These are phyloP conservation scores for Vitis hybrid DNA, from an alignment of 177 flowering plant genomes.

Conservation along the genomic window DNA sequence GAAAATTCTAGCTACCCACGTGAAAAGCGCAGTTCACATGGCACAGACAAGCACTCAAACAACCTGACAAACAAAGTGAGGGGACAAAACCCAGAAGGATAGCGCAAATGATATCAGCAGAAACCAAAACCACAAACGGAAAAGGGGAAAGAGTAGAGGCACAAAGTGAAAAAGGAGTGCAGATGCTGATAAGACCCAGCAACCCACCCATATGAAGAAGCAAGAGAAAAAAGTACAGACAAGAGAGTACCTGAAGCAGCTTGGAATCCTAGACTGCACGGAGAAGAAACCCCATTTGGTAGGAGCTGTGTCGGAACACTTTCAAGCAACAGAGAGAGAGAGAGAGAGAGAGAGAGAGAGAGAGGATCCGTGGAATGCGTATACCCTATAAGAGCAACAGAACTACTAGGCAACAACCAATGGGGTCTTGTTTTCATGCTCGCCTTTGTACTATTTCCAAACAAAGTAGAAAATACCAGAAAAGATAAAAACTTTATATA, in stretches of 20 bases:
- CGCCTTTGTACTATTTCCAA: conserved; percentile 10
- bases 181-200: not conserved
- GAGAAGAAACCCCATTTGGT: conserved; percentile 29
- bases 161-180: not conserved
- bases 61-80: too few species aligned
- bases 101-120: too few species aligned
- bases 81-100: too few species aligned
- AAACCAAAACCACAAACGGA: not conserved
- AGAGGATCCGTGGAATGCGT: conserved; percentile 22
- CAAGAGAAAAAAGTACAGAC: conserved; percentile 10
- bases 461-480: too few species aligned
- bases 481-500: too few species aligned
- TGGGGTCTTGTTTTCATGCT: conserved; percentile 36
- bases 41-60: too few species aligned
- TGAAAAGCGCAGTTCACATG: too few species aligned
- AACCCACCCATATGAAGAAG: not conserved
- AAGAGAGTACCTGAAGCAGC: conserved; percentile 16
- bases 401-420: conserved; percentile 40
- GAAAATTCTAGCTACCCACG: not conserved
- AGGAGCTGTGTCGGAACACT: conserved; percentile 39
- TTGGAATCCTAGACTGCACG: conserved; percentile 12
- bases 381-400: conserved; percentile 22
- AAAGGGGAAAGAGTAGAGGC: not conserved
- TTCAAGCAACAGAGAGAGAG: conserved; percentile 21
- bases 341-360: conserved; percentile 19